Evolutionary conservation across 768 basidiomycete species (phyloP).

Genomic region (Pleurotus tuoliensis): DNA sequence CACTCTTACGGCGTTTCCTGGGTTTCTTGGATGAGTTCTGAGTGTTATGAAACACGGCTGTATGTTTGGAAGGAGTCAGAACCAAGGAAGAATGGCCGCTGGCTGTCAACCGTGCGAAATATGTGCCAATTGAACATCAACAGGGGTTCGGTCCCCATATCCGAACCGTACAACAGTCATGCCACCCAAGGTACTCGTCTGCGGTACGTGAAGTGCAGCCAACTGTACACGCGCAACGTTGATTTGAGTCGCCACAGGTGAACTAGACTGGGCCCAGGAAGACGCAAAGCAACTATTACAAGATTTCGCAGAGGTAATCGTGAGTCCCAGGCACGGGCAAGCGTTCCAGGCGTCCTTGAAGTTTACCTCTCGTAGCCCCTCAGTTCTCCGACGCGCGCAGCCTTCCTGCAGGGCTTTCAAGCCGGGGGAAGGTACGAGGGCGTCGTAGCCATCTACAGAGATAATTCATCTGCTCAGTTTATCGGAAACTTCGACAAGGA

Average conservation of each 20-base stretch:
- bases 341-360: neutral
- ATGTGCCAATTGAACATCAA: too few relatives aligned
- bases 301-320: constrained; percentile 70
- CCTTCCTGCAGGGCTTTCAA: constrained; percentile 63
- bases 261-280: constrained; percentile 78
- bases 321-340: constrained; percentile 31
- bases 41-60: too few relatives aligned
- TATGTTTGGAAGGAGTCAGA: too few relatives aligned
- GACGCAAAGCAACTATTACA: constrained; percentile 65
- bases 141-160: too few relatives aligned
- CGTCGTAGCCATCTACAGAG: constrained; percentile 73
- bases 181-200: constrained; percentile 32
- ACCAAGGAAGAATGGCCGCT: too few relatives aligned
- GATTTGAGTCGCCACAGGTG: constrained; percentile 35
- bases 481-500: constrained; percentile 82
- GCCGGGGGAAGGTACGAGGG: constrained; percentile 71
- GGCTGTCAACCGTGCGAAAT: too few relatives aligned
- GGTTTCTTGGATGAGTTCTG: too few relatives aligned
- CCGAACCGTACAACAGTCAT: neutral
- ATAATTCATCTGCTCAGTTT: constrained; percentile 58
- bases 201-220: constrained; percentile 24
- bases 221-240: neutral
- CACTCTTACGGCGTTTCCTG: too few relatives aligned
- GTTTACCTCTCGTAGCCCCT: constrained; percentile 24
- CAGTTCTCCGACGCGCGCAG: constrained; percentile 58